Evolutionary conservation across 2,329 filamentous ascomycete species (phyloP), one percentile per base, ranked within the genome.

Genomic region (Aotearoamyces nothofagi): DNA sequence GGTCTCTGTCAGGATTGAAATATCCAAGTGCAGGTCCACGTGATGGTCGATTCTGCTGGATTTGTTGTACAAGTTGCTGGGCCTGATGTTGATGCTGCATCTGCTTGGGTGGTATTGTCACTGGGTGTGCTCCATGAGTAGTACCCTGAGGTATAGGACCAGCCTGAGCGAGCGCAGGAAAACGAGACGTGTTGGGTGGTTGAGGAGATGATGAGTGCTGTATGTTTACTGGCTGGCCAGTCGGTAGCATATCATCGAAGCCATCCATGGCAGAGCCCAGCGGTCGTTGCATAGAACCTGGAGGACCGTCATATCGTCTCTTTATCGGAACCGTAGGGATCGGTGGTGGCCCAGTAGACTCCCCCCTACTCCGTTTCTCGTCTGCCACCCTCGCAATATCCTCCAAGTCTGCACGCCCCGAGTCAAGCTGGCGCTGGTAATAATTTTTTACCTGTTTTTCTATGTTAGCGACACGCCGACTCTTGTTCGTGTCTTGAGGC

Each of bases 361-460:
- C 71, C 25, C 69, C 69, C 30, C 64, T 53, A 6, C 45, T 38
- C 30, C 57, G 58, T 50, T 68, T 71, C 15, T 51, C 55, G 37
- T 78, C 69, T 10, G 74, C 70, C 25, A 75, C 69, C 28, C 55
- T 56, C 2, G 71, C 68, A 33, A 77, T 61, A 5, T 50, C 51
- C 34, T 71, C 69, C 63, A 68, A 77, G 28, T 74, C 69, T 3
- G 55, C 69, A 22, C 47, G 51, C 11, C 57, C 55, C 35, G 63
- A 59, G 38, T 76, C 71, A 43, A 71, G 69, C 41, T 74, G 67
- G 4, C 73, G 63, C 14, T 65, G 60, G 39, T 68, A 78, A 43
- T 74, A 78, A 42, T 79, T 79, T 43, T 77, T 76, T 14, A 78
- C 71, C 70, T 76, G 43, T 39, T 32, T 27, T 36, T 36, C 30